Percentiles rank a stretch among this genome's conserved stretches.
These are phyloP conservation scores for Trametes elegans DNA, from an alignment of 768 basidiomycete species.

Conservation along the genomic window DNA sequence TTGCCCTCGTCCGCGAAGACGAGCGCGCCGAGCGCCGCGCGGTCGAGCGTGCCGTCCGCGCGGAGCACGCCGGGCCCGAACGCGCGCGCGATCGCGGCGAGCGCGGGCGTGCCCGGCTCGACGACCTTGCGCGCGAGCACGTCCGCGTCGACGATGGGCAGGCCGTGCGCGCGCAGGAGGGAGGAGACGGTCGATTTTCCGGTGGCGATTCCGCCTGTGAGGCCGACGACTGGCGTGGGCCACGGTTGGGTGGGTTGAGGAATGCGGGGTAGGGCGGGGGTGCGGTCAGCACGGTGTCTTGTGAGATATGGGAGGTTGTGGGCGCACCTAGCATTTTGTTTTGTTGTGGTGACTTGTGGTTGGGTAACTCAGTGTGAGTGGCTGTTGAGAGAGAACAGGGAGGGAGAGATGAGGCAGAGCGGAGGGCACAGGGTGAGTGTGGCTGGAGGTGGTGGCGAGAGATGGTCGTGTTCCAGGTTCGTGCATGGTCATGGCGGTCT, in stretches of 20 bases:
- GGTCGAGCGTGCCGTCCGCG: constrained; percentile 70
- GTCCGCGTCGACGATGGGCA: constrained; percentile 95
- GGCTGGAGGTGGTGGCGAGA: background rate
- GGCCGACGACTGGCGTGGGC: constrained; percentile 76
- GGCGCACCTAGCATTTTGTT: constrained; percentile 13
- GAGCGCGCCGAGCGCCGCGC: constrained; percentile 78
- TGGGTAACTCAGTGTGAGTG: background rate
- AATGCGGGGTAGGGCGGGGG: background rate
- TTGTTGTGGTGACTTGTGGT: background rate
- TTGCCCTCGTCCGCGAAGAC: constrained; percentile 78
- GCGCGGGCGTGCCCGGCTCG: constrained; percentile 74
- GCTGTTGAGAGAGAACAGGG: background rate
- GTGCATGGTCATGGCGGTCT: background rate
- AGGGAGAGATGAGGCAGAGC: background rate
- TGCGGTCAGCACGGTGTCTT: background rate
- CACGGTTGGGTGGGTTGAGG: background rate
- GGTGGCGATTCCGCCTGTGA: constrained; percentile 95
- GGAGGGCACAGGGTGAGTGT: background rate
- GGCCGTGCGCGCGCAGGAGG: constrained; percentile 57
- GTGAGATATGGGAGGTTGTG: background rate
- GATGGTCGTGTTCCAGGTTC: background rate
- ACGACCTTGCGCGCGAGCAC: constrained; percentile 83
- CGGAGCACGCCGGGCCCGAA: constrained; percentile 74
- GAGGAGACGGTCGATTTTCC: constrained; percentile 93
- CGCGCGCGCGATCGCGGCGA: constrained; percentile 57